phyloP scores from a whole-genome alignment of 108 stramenopile genomes.

The Thalassiosira profunda region DNA sequence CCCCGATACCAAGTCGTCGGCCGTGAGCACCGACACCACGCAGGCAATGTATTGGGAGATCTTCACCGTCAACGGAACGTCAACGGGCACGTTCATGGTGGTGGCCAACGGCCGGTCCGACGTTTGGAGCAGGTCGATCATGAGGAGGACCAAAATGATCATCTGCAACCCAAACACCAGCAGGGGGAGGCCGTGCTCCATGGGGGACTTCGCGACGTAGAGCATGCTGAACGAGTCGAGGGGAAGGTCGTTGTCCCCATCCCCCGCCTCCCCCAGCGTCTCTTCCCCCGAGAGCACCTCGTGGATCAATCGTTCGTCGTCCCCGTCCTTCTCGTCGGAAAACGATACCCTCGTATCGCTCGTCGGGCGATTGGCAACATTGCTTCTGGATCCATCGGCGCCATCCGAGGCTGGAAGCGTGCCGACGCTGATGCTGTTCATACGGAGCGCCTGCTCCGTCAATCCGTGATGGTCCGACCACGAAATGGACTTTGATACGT shows the following conservation, averaged over 20 bases:
- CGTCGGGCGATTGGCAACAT: too few relatives aligned
- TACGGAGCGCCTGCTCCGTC: too few relatives aligned
- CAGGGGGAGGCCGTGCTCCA: not conserved
- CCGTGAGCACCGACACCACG: slow-evolving; percentile 5
- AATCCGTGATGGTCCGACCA: too few relatives aligned
- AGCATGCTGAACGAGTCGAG: slow-evolving; percentile 6
- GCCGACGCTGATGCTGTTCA: too few relatives aligned
- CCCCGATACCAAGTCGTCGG: not conserved
- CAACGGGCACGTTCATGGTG: not conserved
- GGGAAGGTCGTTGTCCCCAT: not conserved
- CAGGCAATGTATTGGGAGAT: slow-evolving; percentile 1
- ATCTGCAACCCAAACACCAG: not conserved
- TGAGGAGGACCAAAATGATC: not conserved
- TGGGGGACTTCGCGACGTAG: not conserved
- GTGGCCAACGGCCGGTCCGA: not conserved
- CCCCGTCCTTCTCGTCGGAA: too few relatives aligned
- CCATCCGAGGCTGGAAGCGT: too few relatives aligned
- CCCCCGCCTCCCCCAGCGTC: not conserved
- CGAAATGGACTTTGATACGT: too few relatives aligned
- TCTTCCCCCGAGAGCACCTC: too few relatives aligned
- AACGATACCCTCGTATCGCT: too few relatives aligned
- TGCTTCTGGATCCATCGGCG: too few relatives aligned
- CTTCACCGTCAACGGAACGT: not conserved
- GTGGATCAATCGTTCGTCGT: too few relatives aligned
- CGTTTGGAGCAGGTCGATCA: not conserved